phyloP scores from a whole-genome alignment of 2,329 filamentous ascomycete species.

The Aspergillus versicolor region DNA sequence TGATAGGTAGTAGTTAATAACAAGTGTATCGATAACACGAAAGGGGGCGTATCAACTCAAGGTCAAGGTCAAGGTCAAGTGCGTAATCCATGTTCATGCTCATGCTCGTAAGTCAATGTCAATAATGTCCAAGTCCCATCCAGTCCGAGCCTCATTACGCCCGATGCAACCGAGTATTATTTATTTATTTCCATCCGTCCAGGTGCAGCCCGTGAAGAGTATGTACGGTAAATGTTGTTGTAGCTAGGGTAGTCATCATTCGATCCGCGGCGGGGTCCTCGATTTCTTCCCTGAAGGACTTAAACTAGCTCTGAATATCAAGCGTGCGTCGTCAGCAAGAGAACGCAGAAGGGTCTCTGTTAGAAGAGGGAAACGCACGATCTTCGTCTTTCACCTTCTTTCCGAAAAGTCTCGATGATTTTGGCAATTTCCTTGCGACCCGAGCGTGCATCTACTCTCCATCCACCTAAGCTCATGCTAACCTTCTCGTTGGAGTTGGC shows the following conservation, averaged over 20 bases:
- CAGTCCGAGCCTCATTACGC: conserved; percentile 1
- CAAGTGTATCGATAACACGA: neutral
- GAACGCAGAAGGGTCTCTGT: neutral
- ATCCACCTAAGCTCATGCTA: conserved; percentile 87
- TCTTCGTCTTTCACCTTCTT: conserved; percentile 80
- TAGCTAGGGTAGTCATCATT: conserved; percentile 8
- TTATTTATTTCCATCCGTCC: neutral
- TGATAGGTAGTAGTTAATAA: neutral
- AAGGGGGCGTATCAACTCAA: neutral
- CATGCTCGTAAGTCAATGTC: neutral
- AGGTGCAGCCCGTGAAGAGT: neutral
- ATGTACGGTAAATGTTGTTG: neutral
- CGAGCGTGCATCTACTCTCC: conserved; percentile 74
- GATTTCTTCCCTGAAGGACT: conserved; percentile 25
- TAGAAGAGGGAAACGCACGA: conserved; percentile 58
- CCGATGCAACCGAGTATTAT: neutral
- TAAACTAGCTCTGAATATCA: conserved; percentile 18
- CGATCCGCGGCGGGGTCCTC: conserved; percentile 24
- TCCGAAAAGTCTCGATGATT: conserved; percentile 82
- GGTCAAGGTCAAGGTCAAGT: neutral
- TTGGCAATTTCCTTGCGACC: conserved; percentile 87
- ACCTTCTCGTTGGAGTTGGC: conserved; percentile 83
- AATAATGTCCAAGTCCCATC: neutral
- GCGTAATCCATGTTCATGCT: conserved; percentile 1
- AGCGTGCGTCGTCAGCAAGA: neutral